These are phyloP conservation scores for Hymenoscyphus fraxineus DNA, from an alignment of 2,329 filamentous ascomycete species.

Conservation along the genomic window DNA sequence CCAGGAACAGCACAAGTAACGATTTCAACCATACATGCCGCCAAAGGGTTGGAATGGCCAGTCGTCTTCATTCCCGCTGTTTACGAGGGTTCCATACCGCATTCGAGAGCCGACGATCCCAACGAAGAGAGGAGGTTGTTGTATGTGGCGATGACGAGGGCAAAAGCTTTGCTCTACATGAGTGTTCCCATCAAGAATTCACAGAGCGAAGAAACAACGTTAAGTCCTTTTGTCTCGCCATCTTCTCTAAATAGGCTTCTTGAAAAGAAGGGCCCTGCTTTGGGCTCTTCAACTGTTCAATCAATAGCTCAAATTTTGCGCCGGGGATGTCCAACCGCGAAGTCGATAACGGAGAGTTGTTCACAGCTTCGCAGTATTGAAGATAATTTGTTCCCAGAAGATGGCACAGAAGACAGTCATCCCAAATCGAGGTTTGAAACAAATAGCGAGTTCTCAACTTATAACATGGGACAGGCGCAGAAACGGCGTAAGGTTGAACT, in stretches of 20 bases:
- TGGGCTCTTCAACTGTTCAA: conserved; percentile 59
- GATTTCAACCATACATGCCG: conserved; percentile 92
- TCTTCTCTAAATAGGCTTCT: conserved; percentile 49
- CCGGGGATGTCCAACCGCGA: conserved; percentile 51
- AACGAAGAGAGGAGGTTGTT: conserved; percentile 85
- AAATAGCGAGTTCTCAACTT: conserved; percentile 24
- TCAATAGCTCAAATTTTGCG: conserved; percentile 72
- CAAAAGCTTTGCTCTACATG: conserved; percentile 79
- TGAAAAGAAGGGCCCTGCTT: conserved; percentile 63
- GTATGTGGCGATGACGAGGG: conserved; percentile 96
- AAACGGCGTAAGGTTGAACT: conserved; percentile 31
- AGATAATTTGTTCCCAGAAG: conserved; percentile 65
- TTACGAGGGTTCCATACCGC: conserved; percentile 87
- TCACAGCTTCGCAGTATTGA: conserved; percentile 54
- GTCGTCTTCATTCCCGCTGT: conserved; percentile 88
- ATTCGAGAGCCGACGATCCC: conserved; percentile 77
- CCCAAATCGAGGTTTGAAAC: conserved; percentile 36
- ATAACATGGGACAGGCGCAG: conserved; percentile 22
- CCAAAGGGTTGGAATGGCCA: conserved; percentile 95
- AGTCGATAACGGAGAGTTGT: conserved; percentile 39
- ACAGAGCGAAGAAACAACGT: conserved; percentile 55
- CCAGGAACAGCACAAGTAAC: conserved; percentile 66
- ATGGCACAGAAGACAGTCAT: conserved; percentile 48
- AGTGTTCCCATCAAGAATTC: conserved; percentile 72
- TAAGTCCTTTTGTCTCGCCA: conserved; percentile 69